Percentiles rank a stretch among this genome's conserved stretches.
These are phyloP conservation scores for Spathaspora passalidarum DNA, from an alignment of 805 yeast species.

Conservation along the genomic window DNA sequence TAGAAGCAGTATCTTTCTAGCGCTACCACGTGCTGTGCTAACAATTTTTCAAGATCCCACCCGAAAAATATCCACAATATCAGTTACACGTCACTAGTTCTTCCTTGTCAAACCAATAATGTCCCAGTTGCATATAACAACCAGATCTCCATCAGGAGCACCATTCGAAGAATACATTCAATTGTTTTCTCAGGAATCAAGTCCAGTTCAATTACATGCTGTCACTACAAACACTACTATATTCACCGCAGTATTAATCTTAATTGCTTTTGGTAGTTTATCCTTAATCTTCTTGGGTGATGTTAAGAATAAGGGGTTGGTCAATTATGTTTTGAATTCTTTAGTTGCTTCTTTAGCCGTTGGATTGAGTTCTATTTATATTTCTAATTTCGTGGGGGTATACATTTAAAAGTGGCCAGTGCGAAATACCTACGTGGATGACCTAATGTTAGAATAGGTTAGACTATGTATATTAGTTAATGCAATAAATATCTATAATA, in stretches of 20 bases:
- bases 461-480: background rate
- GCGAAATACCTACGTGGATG: too few relatives aligned
- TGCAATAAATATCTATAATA: too few relatives aligned
- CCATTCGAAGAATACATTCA: conserved; percentile 24
- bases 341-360: conserved; percentile 35
- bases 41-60: too few relatives aligned
- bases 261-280: conserved; percentile 28
- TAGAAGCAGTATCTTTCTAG: too few relatives aligned
- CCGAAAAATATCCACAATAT: too few relatives aligned
- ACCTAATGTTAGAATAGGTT: background rate
- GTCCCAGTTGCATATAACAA: conserved; percentile 8
- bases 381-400: conserved; percentile 43
- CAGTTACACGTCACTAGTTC: too few relatives aligned
- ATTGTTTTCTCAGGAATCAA: conserved; percentile 18
- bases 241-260: conserved; percentile 19
- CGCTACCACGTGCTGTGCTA: too few relatives aligned
- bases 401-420: conserved; percentile 29
- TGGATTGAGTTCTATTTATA: conserved; percentile 34
- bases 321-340: conserved; percentile 26
- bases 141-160: conserved; percentile 18
- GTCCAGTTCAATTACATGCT: conserved; percentile 20
- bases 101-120: background rate
- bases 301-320: conserved; percentile 21
- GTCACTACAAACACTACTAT: conserved; percentile 16
- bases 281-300: conserved; percentile 27